Conservation (phyloP, 1,284 basidiomycete species). For the Rhodotorula sp. region DNA sequence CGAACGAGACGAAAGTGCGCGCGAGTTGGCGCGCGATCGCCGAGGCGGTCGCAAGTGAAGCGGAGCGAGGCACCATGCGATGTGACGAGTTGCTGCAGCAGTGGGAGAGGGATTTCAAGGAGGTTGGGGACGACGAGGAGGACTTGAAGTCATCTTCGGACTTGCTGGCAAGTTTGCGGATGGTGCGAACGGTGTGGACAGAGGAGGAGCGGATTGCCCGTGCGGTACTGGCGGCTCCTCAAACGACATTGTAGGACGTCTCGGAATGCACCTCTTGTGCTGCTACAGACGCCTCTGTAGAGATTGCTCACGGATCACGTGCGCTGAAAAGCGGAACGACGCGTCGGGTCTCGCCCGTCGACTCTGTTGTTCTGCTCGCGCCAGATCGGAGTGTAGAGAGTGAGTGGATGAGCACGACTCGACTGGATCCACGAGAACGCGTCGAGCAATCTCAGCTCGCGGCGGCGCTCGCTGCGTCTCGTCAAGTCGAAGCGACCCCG, state of each 20-base stretch:
- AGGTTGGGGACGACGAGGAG: conserved; percentile 7
- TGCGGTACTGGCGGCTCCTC: conserved; percentile 6
- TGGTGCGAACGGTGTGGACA: conserved; percentile 32
- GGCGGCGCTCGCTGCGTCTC: conserved; percentile 1
- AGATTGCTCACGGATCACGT: not conserved
- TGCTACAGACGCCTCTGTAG: not conserved
- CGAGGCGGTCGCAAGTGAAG: conserved; percentile 5
- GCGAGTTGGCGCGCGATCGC: conserved; percentile 13
- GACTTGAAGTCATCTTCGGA: not conserved
- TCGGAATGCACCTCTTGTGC: not conserved
- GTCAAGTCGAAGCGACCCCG: not conserved
- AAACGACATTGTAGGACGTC: not conserved
- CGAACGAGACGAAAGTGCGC: conserved; percentile 32
- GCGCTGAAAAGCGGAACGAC: not conserved
- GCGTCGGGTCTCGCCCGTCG: too few relatives aligned
- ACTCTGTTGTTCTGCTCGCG: too few relatives aligned
- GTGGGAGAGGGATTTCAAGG: conserved; percentile 12
- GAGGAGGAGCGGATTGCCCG: conserved; percentile 27
- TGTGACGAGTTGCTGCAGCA: conserved; percentile 6
- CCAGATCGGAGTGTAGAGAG: too few relatives aligned
- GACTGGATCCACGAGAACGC: not conserved
- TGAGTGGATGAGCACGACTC: not conserved
- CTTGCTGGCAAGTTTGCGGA: conserved; percentile 5
- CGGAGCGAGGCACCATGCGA: conserved; percentile 3
- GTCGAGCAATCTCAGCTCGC: not conserved